These are phyloP conservation scores for Cryomyces minteri DNA, from an alignment of 495 filamentous ascomycete genomes.

Conservation along the genomic window DNA sequence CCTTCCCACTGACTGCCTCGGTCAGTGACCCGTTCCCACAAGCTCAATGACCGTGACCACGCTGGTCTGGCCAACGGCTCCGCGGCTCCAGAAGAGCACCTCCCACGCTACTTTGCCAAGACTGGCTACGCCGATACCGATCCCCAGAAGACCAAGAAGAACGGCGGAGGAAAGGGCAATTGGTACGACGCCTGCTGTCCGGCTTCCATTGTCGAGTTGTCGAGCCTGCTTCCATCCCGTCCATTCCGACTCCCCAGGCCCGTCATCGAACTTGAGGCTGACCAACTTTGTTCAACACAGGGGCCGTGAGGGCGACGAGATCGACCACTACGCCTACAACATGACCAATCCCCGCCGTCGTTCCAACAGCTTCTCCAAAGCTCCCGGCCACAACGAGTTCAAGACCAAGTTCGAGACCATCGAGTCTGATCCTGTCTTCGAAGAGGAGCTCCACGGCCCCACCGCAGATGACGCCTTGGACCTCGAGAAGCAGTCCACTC, in stretches of 20 bases:
- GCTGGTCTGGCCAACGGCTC: slow-evolving; percentile 45
- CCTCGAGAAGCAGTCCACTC: slow-evolving; percentile 19
- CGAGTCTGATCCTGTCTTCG: slow-evolving; percentile 74
- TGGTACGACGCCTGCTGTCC: slow-evolving; percentile 40
- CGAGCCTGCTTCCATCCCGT: background rate
- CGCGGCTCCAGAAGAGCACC: slow-evolving; percentile 42
- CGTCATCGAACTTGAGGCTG: slow-evolving; percentile 1
- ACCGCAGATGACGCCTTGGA: slow-evolving; percentile 8
- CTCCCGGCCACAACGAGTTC: slow-evolving; percentile 41
- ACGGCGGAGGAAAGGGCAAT: slow-evolving; percentile 81
- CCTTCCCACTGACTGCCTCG: background rate
- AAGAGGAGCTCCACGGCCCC: slow-evolving; percentile 56
- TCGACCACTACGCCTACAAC: slow-evolving; percentile 62
- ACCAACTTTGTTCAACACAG: slow-evolving; percentile 23
- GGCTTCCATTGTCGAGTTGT: background rate
- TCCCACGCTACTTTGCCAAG: slow-evolving; percentile 89
- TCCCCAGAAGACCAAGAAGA: slow-evolving; percentile 92
- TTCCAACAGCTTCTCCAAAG: slow-evolving; percentile 68
- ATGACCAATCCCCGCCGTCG: slow-evolving; percentile 75
- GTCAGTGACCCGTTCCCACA: slow-evolving; percentile 88
- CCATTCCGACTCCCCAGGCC: background rate
- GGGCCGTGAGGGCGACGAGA: slow-evolving; percentile 70
- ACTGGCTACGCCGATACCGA: slow-evolving; percentile 60
- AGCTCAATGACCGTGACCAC: slow-evolving; percentile 78
- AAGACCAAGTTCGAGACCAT: slow-evolving; percentile 80